Evolutionary conservation across 108 stramenopile species (phyloP).

Genomic region (Nitzschia palea): DNA sequence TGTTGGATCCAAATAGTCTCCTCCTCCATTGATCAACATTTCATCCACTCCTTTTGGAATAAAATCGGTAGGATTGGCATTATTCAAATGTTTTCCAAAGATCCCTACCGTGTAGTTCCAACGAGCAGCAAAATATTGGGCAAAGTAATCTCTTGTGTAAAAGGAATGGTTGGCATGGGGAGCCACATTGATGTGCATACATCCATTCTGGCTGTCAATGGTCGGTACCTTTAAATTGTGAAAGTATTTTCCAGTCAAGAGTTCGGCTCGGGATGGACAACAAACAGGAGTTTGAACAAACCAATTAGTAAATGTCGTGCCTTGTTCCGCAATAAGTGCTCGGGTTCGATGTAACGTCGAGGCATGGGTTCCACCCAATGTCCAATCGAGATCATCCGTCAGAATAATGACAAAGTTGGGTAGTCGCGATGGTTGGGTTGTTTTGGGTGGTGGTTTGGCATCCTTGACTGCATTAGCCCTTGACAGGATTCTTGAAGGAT

Average conservation of each 20-base stretch:
- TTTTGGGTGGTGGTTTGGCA: too few relatives aligned
- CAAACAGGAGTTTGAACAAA: conserved; percentile 55
- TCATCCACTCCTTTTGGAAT: conserved; percentile 36
- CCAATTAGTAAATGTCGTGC: conserved; percentile 35
- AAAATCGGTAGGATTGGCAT: conserved; percentile 26
- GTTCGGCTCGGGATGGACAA: conserved; percentile 46
- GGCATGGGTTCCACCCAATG: conserved; percentile 38
- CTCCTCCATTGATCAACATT: conserved; percentile 45
- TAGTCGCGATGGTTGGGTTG: background rate
- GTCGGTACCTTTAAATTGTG: conserved; percentile 31
- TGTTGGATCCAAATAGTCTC: conserved; percentile 30
- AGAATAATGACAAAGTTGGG: conserved; percentile 56
- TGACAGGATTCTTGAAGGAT: too few relatives aligned
- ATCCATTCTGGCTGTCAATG: conserved; percentile 10
- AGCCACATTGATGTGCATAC: conserved; percentile 41
- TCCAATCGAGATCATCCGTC: conserved; percentile 52
- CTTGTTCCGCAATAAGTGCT: conserved; percentile 17
- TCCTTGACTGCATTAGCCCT: too few relatives aligned
- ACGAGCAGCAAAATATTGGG: conserved; percentile 19
- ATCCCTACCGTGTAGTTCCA: conserved; percentile 38
- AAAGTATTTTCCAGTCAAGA: conserved; percentile 39
- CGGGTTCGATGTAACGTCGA: conserved; percentile 32
- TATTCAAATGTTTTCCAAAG: conserved; percentile 49
- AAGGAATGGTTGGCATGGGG: conserved; percentile 18
- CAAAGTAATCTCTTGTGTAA: conserved; percentile 35